Percentiles rank a stretch among this genome's conserved stretches.
Evolutionary conservation across 129 eudicot species (phyloP).

Genomic region (Flaveria linearis): DNA sequence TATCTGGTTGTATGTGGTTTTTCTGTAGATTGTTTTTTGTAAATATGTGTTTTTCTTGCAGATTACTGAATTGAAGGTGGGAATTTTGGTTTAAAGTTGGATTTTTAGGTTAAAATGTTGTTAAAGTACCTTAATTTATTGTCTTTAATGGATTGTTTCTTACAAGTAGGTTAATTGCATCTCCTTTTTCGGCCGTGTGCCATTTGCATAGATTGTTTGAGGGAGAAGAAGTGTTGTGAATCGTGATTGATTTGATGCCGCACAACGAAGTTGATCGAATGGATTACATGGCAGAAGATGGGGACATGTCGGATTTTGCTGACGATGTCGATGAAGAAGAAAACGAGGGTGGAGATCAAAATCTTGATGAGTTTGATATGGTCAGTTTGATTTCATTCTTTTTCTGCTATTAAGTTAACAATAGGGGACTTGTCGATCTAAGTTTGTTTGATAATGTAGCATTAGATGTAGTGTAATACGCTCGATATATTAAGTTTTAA

Average conservation of each 20-base stretch:
- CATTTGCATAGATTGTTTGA: conserved; percentile 18
- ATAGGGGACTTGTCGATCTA: neutral
- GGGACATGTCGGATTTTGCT: conserved; percentile 46
- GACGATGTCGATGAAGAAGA: conserved; percentile 52
- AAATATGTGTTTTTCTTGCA: conserved; percentile 13
- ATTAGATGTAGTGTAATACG: neutral
- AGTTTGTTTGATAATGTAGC: conserved; percentile 6
- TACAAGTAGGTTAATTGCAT: neutral
- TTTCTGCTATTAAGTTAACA: neutral
- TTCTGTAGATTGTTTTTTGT: conserved; percentile 1
- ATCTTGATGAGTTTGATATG: conserved; percentile 61
- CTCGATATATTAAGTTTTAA: conserved; percentile 25
- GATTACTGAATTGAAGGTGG: neutral
- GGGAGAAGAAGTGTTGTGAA: conserved; percentile 1
- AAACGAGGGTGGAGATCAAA: conserved; percentile 38
- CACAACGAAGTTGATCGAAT: conserved; percentile 41
- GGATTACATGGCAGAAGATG: conserved; percentile 58
- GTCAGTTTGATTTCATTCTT: conserved; percentile 38
- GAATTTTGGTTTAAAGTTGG: neutral
- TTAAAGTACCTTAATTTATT: neutral
- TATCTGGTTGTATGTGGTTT: conserved; percentile 7
- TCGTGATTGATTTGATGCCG: conserved; percentile 37
- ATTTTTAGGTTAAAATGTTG: neutral
- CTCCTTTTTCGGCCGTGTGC: conserved; percentile 11
- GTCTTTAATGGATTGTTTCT: conserved; percentile 8